Conservation (phyloP, 2,329 filamentous ascomycete species). For the Nemania diffusa region DNA sequence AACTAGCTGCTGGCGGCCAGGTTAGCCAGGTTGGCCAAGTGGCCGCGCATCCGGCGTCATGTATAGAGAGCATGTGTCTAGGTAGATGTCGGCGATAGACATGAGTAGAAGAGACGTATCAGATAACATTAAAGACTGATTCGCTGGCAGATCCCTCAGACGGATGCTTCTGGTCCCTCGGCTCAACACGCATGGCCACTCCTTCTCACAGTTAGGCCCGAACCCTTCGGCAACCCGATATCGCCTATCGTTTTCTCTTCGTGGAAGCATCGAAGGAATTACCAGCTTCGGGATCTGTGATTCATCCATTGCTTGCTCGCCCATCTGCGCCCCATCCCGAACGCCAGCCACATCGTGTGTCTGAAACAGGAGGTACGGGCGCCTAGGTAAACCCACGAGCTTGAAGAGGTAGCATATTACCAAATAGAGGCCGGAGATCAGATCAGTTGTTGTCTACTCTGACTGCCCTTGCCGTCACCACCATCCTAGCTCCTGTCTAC, state of each 20-base stretch:
- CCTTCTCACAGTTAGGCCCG: conserved; percentile 15
- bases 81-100: conserved; percentile 16
- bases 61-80: conserved; percentile 11
- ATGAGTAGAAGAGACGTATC: conserved; percentile 29
- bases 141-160: conserved; percentile 32
- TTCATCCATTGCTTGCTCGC: background rate
- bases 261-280: conserved; percentile 22
- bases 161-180: conserved; percentile 27
- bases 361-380: conserved; percentile 20
- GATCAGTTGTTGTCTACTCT: conserved; percentile 4
- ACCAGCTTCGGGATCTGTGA: background rate
- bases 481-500: conserved; percentile 21
- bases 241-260: conserved; percentile 17
- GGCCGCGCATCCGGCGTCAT: conserved; percentile 11
- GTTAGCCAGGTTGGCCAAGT: conserved; percentile 22
- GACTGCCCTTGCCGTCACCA: conserved; percentile 10
- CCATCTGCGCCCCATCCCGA: conserved; percentile 8
- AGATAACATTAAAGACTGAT: conserved; percentile 33
- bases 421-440: conserved; percentile 34
- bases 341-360: conserved; percentile 15
- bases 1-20: conserved; percentile 22
- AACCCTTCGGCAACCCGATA: conserved; percentile 25
- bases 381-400: conserved; percentile 17
- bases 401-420: conserved; percentile 26
- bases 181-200: conserved; percentile 19